Base-by-base conservation (phyloP, 495 filamentous ascomycete genomes). In the Xylaria acuta region DNA sequence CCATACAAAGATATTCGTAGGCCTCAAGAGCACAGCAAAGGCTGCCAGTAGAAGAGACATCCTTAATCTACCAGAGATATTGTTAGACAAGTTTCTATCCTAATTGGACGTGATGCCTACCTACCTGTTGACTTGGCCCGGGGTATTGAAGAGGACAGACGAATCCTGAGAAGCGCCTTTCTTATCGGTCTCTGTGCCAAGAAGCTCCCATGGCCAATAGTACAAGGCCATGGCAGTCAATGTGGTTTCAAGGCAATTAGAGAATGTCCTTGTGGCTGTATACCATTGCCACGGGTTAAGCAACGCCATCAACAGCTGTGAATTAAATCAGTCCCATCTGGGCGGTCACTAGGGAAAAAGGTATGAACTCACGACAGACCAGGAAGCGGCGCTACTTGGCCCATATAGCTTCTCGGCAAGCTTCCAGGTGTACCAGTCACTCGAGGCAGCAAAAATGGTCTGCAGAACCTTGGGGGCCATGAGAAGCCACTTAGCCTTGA, bases 281-380 rank as follows among this genome's bases (percentile, higher is more conserved):
- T 97, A 98, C 92, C 92, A 99, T 79, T 98, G 94, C 94, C 97
- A 99, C 22, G 96, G 94, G 77, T 90, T 98, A 73, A 92, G 81
- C 40, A 94, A 81, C 2, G 92, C 92, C 80, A 97, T 87, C 34
- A 89, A 86, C 27, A 94, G 82, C 87, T 92, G 70, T 30, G 64
- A 47, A 14, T 25, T 30, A 2, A 54, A 56, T 72, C 68, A 78
- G 74, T 56, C 49, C 67, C 22, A 34, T 30, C 41, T 18, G 49
- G 32, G 53, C 16, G 27, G 22, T 18, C 34, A 53, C 12, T 36
- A 2, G 34, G 63, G n/a, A 12, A 59, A n/a, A 47, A 62, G 34
- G 5, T 8, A 22, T 56, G 36, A 59, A 84, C 85, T 75, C 87
- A 95, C 93, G 75, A 91, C 86, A 63, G 91, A 87, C 87, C 87